Evolutionary conservation across 768 basidiomycete genomes (phyloP).

Genomic region (Tulasnella sp.): DNA sequence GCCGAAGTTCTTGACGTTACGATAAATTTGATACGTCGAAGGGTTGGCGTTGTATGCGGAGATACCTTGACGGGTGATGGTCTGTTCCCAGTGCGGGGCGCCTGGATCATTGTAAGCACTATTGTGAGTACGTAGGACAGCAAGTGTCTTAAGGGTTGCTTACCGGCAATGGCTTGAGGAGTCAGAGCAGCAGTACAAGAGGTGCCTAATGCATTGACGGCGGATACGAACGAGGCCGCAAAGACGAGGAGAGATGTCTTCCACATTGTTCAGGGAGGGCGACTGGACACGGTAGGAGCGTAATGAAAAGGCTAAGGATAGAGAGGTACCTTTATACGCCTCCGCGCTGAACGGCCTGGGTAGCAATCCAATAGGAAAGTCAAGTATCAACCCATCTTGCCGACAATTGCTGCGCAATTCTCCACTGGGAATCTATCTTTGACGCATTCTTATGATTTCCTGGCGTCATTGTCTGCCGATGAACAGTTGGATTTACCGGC

Average conservation of each 20-base stretch:
- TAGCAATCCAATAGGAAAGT: too few species aligned
- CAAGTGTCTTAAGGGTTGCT: too few species aligned
- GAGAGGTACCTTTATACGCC: too few species aligned
- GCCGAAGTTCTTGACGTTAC: conserved; percentile 18
- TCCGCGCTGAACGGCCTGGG: too few species aligned
- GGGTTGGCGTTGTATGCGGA: conserved; percentile 13
- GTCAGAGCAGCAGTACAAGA: conserved; percentile 8
- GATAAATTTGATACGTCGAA: conserved; percentile 15
- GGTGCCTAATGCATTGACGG: neutral
- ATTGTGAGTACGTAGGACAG: neutral
- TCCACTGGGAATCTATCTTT: too few species aligned
- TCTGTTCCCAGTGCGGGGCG: conserved; percentile 17
- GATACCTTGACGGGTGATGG: conserved; percentile 13
- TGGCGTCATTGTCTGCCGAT: too few species aligned
- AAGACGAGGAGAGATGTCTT: conserved; percentile 3
- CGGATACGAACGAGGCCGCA: neutral
- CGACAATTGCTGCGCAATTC: too few species aligned
- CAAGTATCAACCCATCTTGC: too few species aligned
- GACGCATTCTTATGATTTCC: too few species aligned
- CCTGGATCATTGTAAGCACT: neutral
- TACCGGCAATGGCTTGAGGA: neutral
- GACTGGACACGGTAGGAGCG: neutral
- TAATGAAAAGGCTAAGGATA: neutral
- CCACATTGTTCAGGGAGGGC: neutral
- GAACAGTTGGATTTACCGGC: too few species aligned